Evolutionary conservation across 306 rosid species (phyloP).

Genomic region (Prosopis cineraria): DNA sequence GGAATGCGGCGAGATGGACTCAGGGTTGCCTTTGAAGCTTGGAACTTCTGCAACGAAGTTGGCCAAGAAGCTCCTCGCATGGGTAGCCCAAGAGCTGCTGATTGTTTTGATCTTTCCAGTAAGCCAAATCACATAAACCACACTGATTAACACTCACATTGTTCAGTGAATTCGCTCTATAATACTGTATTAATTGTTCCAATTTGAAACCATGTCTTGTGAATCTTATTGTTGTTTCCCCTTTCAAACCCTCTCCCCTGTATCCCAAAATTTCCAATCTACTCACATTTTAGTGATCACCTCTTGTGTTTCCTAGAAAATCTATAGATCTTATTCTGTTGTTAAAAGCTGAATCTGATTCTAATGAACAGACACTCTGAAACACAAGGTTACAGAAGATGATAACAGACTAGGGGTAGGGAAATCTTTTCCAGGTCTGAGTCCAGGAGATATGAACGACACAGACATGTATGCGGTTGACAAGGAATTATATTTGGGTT

Average conservation of each 20-base stretch:
- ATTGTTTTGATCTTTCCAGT: constrained; percentile 76
- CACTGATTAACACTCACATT: background rate
- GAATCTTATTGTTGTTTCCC: background rate
- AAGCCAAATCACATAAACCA: constrained; percentile 1
- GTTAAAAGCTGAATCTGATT: constrained; percentile 3
- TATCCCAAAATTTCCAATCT: background rate
- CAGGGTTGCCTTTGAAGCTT: constrained; percentile 84
- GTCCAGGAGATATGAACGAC: background rate
- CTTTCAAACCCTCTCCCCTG: background rate
- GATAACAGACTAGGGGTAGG: constrained; percentile 63
- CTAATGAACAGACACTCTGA: constrained; percentile 40
- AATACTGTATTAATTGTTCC: background rate
- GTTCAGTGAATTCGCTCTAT: background rate
- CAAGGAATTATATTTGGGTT: background rate
- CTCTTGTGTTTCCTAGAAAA: background rate
- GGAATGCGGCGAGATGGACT: constrained; percentile 81
- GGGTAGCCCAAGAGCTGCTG: constrained; percentile 90
- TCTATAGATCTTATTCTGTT: background rate
- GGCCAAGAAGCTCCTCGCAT: constrained; percentile 74
- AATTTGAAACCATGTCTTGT: background rate
- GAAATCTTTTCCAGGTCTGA: constrained; percentile 45
- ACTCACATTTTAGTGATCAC: background rate
- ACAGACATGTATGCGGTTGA: background rate
- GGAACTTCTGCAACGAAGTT: constrained; percentile 96
- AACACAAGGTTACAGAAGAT: constrained; percentile 43